Conservation (phyloP, 208 protist species). For the Crithidia brevicula region DNA sequence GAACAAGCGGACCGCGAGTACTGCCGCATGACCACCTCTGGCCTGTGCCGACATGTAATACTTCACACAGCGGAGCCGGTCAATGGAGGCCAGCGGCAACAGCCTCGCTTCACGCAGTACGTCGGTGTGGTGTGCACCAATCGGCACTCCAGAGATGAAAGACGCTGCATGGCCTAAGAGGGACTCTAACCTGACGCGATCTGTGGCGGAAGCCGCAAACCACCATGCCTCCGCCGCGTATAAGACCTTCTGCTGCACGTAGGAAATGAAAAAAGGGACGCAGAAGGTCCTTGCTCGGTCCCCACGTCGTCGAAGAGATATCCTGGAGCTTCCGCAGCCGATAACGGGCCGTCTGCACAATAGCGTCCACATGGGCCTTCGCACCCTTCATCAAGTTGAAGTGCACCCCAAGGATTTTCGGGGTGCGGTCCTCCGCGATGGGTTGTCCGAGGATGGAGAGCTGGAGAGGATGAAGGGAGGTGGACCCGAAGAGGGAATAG, state of each 20-base stretch:
- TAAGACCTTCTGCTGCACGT: not conserved
- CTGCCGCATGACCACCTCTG: not conserved
- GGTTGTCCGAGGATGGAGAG: not conserved
- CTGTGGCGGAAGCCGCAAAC: not conserved
- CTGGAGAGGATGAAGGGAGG: not conserved
- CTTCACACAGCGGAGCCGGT: not conserved
- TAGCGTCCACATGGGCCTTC: not conserved
- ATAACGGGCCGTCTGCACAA: not conserved
- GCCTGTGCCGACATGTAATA: not conserved
- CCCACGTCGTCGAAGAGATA: constrained; percentile 1
- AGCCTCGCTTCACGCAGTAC: constrained; percentile 9
- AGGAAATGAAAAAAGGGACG: not conserved
- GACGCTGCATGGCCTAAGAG: not conserved
- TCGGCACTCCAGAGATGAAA: constrained; percentile 7
- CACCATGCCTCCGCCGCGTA: not conserved
- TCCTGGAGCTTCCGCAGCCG: constrained; percentile 2
- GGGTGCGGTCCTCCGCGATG: not conserved
- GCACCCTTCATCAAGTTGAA: constrained; percentile 5
- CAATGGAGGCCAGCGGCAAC: not conserved
- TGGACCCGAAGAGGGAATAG: constrained; percentile 18
- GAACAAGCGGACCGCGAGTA: not conserved
- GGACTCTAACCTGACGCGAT: not conserved
- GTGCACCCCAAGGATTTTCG: constrained; percentile 1
- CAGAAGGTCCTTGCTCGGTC: not conserved
- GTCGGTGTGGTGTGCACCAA: constrained; percentile 5